Percentiles rank a stretch among this genome's conserved stretches.
Evolutionary conservation across 1,139 yeast genomes (phyloP).

Genomic region (Arxiozyma telluris): DNA sequence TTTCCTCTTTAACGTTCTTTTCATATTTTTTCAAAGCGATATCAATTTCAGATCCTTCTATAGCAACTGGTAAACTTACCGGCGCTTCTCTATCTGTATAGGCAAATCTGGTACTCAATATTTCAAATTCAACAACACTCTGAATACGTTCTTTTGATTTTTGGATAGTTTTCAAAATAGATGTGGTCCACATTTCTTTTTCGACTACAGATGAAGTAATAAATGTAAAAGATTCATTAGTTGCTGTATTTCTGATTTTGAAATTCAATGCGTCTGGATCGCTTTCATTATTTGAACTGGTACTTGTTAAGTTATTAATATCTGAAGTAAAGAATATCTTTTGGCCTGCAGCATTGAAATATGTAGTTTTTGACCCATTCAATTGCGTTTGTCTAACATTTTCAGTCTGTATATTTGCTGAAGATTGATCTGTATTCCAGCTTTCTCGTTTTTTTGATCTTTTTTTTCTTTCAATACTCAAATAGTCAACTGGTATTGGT

Average conservation of each 20-base stretch:
- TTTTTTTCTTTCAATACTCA: conserved; percentile 40
- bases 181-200: conserved; percentile 51
- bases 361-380: conserved; percentile 15
- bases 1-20: conserved; percentile 21
- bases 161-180: conserved; percentile 48
- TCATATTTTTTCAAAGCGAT: conserved; percentile 35
- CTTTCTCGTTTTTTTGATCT: not conserved
- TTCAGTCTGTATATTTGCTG: not conserved
- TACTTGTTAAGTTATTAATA: conserved; percentile 4
- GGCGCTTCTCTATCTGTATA: conserved; percentile 52
- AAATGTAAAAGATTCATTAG: conserved; percentile 47
- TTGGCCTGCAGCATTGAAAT: conserved; percentile 17
- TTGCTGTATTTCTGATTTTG: conserved; percentile 42
- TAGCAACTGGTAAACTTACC: conserved; percentile 48
- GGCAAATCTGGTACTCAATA: conserved; percentile 56
- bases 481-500: conserved; percentile 54
- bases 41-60: conserved; percentile 57
- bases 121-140: conserved; percentile 48
- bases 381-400: conserved; percentile 11
- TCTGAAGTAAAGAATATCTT: conserved; percentile 10
- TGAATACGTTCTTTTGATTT: conserved; percentile 39
- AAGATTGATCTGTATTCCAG: not conserved
- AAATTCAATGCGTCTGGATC: conserved; percentile 33
- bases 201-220: conserved; percentile 47
- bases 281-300: conserved; percentile 13